phyloP scores from a whole-genome alignment of 1,284 basidiomycete species.

The Ceratobasidium sp. region DNA sequence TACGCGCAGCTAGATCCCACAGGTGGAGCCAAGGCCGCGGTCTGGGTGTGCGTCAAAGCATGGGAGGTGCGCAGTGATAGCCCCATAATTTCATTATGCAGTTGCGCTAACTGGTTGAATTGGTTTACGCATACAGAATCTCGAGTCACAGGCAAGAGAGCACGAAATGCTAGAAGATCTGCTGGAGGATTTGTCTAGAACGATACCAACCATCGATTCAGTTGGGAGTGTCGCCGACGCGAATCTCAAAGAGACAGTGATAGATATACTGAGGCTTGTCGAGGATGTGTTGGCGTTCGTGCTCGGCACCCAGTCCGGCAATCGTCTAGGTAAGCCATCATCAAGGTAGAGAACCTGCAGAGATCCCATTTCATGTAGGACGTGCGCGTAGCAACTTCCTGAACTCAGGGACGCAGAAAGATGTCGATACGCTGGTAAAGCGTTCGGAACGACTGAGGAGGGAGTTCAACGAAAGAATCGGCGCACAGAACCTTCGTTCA shows the following conservation, averaged over 20 bases:
- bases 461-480: no score
- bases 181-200: background rate
- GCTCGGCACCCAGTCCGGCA: background rate
- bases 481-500: no score
- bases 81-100: background rate
- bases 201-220: background rate
- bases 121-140: background rate
- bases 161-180: background rate
- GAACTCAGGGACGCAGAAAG: no score
- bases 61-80: background rate
- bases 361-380: no score
- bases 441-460: no score
- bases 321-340: background rate
- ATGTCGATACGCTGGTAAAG: no score
- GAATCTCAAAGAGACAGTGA: background rate
- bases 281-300: constrained; percentile 10
- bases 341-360: background rate
- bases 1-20: background rate
- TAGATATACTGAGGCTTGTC: background rate
- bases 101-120: background rate
- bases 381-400: no score
- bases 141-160: background rate
- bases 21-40: background rate
- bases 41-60: background rate
- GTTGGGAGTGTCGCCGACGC: background rate